Base-by-base conservation (phyloP, 441 rosid species). In the Arabidopsis hybrid region DNA sequence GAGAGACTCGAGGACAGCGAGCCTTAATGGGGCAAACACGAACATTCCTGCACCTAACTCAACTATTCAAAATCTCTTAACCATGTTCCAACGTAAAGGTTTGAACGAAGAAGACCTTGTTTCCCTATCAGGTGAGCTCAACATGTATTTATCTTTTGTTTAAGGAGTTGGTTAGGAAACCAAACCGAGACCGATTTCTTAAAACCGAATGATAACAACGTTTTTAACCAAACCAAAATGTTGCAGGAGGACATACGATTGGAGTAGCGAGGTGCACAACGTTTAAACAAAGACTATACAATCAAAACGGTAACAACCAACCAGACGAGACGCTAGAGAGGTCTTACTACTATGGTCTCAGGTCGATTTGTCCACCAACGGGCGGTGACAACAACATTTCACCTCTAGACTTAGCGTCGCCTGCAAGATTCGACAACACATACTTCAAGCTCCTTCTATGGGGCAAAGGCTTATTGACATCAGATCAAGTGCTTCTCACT, bases 41-140 rank as follows among this genome's bases (percentile, higher is more conserved):
- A 85, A 87, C 78, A 89, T 94, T 62, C 97, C 99, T 32, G 83
- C 97, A 21, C 97, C 97, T 14, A 92, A 92, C 76, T 92, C 95
- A 11, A 95, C 99, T 21, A 77, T 90, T 80, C 96, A 88, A 70
- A 92, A 83, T 83, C 97, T 90, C 45, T 12, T 89, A 40, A 65
- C 78, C n/a, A 17, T 85, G 66, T 95, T 92, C 87, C 83, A 81
- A 56, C 97, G 94, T 38, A 88, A 90, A 76, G 96, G 97, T 67
- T 92, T 92, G 3, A 51, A 89, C 13, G 84, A 88, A 82, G 86
- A 68, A 34, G 97, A 95, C 70, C 97, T 95, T 32, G 97, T 91
- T 4, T 88, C 97, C 7, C 87, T 95, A 65, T 95, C 97, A 73
- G 99, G 98, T 90, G 11, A 78, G 61, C 35, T n/a, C 12, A 16